Conservation (phyloP, 345 rosid genomes). For the Eucalyptus urophylla region DNA sequence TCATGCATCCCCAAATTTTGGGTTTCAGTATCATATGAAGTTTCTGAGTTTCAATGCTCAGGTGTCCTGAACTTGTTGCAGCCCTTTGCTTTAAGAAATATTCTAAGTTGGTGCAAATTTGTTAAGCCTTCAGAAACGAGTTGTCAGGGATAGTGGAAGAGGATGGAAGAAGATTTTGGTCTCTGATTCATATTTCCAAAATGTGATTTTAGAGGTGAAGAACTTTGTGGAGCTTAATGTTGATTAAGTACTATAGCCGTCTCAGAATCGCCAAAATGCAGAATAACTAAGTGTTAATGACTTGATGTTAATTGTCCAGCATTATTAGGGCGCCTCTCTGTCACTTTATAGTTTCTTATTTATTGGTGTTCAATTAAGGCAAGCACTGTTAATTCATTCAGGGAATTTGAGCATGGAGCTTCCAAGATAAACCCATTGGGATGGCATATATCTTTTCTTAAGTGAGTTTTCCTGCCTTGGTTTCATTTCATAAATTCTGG, state of each 20-base stretch:
- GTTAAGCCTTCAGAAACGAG: neutral
- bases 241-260: neutral
- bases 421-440: slow-evolving; percentile 43
- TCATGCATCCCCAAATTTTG: neutral
- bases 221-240: neutral
- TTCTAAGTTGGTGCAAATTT: neutral
- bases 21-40: neutral
- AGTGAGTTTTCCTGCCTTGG: slow-evolving; percentile 19
- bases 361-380: neutral
- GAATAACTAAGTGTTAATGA: neutral
- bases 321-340: neutral
- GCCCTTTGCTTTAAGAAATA: neutral
- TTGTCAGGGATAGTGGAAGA: neutral
- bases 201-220: neutral
- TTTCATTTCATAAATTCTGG: neutral
- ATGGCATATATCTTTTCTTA: slow-evolving; percentile 82
- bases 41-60: neutral
- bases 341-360: neutral
- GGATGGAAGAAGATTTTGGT: neutral
- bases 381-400: neutral
- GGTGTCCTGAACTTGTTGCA: neutral
- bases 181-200: neutral
- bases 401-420: slow-evolving; percentile 42
- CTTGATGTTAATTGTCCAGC: neutral
- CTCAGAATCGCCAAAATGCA: neutral